Evolutionary conservation across 345 rosid species (phyloP).

Genomic region (Moricandia arvensis): DNA sequence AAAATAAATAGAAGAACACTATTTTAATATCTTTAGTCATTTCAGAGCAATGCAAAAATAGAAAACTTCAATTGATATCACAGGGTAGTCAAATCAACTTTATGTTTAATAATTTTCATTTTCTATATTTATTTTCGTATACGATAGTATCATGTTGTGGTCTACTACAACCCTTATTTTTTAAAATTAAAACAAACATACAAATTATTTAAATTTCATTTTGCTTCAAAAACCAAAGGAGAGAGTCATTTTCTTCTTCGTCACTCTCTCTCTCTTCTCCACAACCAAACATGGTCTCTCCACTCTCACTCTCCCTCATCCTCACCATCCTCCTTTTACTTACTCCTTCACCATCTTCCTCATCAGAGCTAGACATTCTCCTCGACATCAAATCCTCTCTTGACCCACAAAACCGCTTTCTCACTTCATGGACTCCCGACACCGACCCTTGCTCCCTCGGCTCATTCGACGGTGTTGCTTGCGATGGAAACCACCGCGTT

Average conservation of each 20-base stretch:
- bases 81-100: not conserved
- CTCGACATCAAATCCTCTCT: slow-evolving; percentile 76
- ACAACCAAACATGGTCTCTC: slow-evolving; percentile 50
- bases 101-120: not conserved
- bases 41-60: not conserved
- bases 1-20: not conserved
- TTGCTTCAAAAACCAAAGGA: slow-evolving; percentile 20
- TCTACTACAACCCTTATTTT: not conserved
- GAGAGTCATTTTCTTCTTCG: slow-evolving; percentile 33
- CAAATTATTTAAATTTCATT: not conserved
- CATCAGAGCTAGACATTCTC: slow-evolving; percentile 63
- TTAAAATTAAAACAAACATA: not conserved
- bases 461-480: slow-evolving; percentile 82
- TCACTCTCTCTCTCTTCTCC: slow-evolving; percentile 35
- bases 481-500: slow-evolving; percentile 62
- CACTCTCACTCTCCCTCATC: slow-evolving; percentile 32
- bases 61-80: not conserved
- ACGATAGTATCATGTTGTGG: not conserved
- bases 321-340: slow-evolving; percentile 35
- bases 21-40: not conserved
- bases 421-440: slow-evolving; percentile 66
- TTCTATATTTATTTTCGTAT: not conserved
- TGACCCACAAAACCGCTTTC: slow-evolving; percentile 65
- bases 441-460: slow-evolving; percentile 56
- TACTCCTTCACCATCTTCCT: slow-evolving; percentile 41